These are phyloP conservation scores for Solanum lycopersicoides DNA, from an alignment of 257 asterid species.

Conservation along the genomic window DNA sequence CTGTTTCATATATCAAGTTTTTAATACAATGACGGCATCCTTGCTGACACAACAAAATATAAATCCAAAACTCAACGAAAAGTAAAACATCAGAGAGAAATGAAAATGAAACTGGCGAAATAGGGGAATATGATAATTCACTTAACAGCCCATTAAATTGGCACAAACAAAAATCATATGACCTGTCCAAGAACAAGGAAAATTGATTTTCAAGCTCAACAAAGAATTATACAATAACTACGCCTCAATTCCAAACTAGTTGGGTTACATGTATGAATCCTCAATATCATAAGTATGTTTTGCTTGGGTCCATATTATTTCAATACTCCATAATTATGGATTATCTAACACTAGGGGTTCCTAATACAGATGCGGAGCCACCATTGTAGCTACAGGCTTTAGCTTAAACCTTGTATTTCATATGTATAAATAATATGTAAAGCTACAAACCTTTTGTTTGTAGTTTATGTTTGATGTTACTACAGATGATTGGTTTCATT, in stretches of 20 bases:
- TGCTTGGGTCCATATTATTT: not conserved
- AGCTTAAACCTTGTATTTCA: not conserved
- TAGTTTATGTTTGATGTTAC: not conserved
- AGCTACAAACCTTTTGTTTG: not conserved
- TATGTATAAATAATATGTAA: not conserved
- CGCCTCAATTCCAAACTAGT: not conserved
- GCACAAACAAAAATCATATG: not conserved
- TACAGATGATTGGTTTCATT: not conserved
- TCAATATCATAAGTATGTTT: not conserved
- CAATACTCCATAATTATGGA: not conserved
- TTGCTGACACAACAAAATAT: not conserved
- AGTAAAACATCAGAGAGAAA: not conserved
- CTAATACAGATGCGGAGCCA: not conserved
- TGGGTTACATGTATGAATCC: not conserved
- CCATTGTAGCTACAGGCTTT: not conserved
- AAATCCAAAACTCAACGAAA: not conserved
- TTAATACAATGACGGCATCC: not conserved
- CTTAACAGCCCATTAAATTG: not conserved
- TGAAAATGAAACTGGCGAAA: not conserved
- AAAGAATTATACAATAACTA: not conserved
- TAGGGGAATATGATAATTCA: not conserved
- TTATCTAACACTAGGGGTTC: not conserved
- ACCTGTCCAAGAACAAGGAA: not conserved
- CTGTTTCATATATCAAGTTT: not conserved
- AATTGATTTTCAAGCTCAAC: not conserved